These are phyloP conservation scores for Phytopythium vexans DNA, from an alignment of 352 stramenopile species.

Conservation along the genomic window DNA sequence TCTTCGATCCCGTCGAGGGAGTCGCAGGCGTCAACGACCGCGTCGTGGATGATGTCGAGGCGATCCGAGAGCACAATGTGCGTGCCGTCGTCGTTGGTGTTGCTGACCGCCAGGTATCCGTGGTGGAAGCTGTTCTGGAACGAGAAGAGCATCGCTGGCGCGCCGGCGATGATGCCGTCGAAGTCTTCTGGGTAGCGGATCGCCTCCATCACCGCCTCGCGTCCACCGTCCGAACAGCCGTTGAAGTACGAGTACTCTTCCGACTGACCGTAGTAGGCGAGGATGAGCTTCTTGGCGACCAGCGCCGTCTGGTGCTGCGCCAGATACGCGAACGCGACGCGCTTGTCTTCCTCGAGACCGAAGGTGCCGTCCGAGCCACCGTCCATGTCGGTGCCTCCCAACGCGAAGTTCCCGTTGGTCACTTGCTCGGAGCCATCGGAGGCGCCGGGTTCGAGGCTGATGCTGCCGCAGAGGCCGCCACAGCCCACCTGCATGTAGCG, in stretches of 20 bases:
- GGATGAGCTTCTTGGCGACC: constrained; percentile 32
- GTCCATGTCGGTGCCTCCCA: constrained; percentile 32
- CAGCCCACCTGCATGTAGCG: constrained; percentile 38
- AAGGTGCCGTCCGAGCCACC: constrained; percentile 24
- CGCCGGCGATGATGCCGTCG: constrained; percentile 30
- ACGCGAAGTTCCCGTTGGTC: constrained; percentile 20
- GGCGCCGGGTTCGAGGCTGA: constrained; percentile 20
- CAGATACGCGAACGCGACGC: constrained; percentile 29
- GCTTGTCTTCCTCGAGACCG: constrained; percentile 14
- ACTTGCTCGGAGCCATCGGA: constrained; percentile 17
- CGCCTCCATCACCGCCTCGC: constrained; percentile 33
- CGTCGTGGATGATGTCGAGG: constrained; percentile 23
- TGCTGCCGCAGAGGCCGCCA: constrained; percentile 31
- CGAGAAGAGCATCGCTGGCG: constrained; percentile 31
- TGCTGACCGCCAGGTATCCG: constrained; percentile 27
- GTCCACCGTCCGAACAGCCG: constrained; percentile 34
- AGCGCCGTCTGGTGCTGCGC: constrained; percentile 29
- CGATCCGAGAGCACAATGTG: constrained; percentile 18
- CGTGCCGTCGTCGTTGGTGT: constrained; percentile 12
- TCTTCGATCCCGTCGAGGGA: constrained; percentile 24
- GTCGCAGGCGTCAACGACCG: constrained; percentile 24
- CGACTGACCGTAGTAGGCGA: constrained; percentile 29
- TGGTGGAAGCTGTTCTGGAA: constrained; percentile 39
- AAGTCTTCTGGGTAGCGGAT: constrained; percentile 33
- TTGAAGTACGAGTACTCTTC: constrained; percentile 38